Conservation (phyloP, 768 basidiomycete genomes). For the Artomyces pyxidatus region DNA sequence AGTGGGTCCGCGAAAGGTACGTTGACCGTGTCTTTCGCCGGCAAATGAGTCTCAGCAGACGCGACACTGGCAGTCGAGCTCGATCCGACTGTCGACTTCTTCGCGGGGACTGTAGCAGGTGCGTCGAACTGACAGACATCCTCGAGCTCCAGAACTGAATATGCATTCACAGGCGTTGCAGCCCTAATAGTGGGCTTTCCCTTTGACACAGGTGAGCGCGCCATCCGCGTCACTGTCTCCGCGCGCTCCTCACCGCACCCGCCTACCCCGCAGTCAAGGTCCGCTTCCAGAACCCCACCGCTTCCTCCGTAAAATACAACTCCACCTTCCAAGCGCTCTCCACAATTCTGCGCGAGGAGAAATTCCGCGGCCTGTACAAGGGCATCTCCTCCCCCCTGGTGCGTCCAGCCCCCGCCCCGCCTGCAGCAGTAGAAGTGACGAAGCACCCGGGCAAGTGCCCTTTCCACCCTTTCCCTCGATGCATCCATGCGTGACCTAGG, state of each 20-base stretch:
- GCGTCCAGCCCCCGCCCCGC: conserved; percentile 17
- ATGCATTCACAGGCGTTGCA: not conserved
- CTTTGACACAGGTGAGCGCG: conserved; percentile 1
- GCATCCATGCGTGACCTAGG: no score
- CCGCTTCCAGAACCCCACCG: conserved; percentile 61
- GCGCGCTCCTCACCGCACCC: not conserved
- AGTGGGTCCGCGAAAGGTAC: no score
- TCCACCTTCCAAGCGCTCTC: conserved; percentile 58
- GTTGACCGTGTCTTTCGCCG: no score
- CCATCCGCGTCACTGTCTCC: not conserved
- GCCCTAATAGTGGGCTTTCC: not conserved
- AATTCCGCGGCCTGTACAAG: conserved; percentile 60
- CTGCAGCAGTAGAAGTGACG: not conserved
- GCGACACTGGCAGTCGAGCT: not conserved
- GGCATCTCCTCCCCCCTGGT: conserved; percentile 80
- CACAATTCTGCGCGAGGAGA: conserved; percentile 66
- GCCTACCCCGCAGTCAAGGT: conserved; percentile 54
- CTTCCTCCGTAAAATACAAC: conserved; percentile 47
- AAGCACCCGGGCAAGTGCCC: not conserved
- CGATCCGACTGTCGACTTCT: not conserved
- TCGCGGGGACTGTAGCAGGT: conserved; percentile 2
- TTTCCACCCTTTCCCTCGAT: no score
- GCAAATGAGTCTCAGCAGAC: not conserved
- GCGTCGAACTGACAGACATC: not conserved
- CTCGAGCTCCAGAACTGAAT: not conserved